Evolutionary conservation across 345 rosid species (phyloP).

Genomic region (Durio zibethinus): DNA sequence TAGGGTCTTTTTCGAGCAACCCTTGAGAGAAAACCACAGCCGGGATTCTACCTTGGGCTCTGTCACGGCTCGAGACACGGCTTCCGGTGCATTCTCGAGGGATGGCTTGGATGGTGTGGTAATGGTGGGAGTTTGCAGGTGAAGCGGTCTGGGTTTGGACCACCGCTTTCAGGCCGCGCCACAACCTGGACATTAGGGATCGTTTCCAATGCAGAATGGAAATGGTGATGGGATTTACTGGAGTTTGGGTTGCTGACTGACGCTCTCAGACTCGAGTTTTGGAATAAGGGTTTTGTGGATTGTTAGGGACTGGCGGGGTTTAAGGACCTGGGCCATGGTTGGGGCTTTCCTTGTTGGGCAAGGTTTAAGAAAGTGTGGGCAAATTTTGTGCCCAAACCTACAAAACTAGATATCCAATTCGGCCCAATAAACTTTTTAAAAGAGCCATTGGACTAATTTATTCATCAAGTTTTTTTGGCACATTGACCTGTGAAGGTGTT

Average conservation of each 20-base stretch:
- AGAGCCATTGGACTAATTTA: too few relatives aligned
- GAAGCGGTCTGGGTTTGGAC: constrained; percentile 17
- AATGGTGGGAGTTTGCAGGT: constrained; percentile 1
- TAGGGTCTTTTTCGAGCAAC: constrained; percentile 32
- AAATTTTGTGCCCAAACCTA: background rate
- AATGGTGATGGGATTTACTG: background rate
- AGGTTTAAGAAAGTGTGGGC: background rate
- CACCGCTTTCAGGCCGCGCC: constrained; percentile 48
- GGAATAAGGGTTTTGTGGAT: background rate
- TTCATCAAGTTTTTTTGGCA: too few relatives aligned
- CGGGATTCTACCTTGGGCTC: constrained; percentile 62
- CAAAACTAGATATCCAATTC: background rate
- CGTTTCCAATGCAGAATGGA: background rate
- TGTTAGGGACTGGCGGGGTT: background rate
- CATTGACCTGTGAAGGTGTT: too few relatives aligned
- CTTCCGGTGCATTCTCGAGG: constrained; percentile 57
- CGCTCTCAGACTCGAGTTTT: background rate
- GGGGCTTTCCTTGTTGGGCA: too few relatives aligned
- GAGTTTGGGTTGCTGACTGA: background rate
- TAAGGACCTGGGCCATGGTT: background rate
- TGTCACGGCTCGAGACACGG: constrained; percentile 41
- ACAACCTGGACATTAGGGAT: constrained; percentile 35
- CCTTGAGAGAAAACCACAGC: constrained; percentile 58
- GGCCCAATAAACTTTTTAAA: background rate
- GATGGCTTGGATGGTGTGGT: constrained; percentile 67